Evolutionary conservation across 2,329 filamentous ascomycete species (phyloP).

Genomic region (Penicillium brasilianum): DNA sequence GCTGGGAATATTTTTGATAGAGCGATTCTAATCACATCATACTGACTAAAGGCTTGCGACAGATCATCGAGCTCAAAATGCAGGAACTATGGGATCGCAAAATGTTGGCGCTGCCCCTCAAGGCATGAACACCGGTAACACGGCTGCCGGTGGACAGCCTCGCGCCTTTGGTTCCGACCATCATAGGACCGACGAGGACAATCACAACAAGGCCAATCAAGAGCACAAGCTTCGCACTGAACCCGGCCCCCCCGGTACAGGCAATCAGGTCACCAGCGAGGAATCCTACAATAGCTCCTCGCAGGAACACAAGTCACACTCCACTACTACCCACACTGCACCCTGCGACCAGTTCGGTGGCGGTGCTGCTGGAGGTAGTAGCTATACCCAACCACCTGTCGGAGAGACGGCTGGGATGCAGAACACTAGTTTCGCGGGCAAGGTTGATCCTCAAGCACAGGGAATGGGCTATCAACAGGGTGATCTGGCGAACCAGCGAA

Average conservation of each 20-base stretch:
- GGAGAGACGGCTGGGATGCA: constrained; percentile 1
- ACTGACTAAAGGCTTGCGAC: not conserved
- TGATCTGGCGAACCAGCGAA: constrained; percentile 16
- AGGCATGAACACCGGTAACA: constrained; percentile 1
- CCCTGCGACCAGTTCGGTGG: constrained; percentile 19
- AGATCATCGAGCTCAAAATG: constrained; percentile 11
- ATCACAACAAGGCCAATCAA: constrained; percentile 12
- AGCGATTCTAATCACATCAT: not conserved
- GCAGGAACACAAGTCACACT: constrained; percentile 24
- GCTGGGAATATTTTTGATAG: not conserved
- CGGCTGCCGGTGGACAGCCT: not conserved
- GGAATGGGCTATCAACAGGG: constrained; percentile 6
- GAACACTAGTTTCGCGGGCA: constrained; percentile 11
- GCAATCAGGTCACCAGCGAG: constrained; percentile 8
- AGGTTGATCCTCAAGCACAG: constrained; percentile 12
- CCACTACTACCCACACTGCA: constrained; percentile 14
- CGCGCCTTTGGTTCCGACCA: constrained; percentile 11
- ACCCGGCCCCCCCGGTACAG: not conserved
- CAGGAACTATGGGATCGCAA: constrained; percentile 6
- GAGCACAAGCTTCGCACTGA: constrained; percentile 7
- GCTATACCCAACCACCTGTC: constrained; percentile 6
- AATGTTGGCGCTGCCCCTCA: not conserved
- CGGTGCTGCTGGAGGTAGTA: constrained; percentile 20
- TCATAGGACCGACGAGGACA: constrained; percentile 14
- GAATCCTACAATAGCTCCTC: constrained; percentile 15